Base-by-base conservation (phyloP, 2,329 filamentous ascomycete species). In the Septoria linicola region DNA sequence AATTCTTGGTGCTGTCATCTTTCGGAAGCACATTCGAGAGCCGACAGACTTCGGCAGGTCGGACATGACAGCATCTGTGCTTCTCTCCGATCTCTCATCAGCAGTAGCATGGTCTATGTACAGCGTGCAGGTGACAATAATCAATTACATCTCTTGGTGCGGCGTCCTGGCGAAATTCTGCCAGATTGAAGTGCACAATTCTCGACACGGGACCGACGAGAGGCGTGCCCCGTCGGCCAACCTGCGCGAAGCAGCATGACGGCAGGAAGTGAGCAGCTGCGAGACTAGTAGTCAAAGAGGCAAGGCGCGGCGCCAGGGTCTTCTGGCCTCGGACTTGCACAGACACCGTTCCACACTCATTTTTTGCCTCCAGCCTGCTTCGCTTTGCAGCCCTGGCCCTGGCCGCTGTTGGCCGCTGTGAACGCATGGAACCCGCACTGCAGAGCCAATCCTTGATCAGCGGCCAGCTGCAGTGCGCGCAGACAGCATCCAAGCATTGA, bases 391-490 rank as follows among this genome's bases (percentile, higher is more conserved):
- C 25, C 49, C 46, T 49, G 45, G 41, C 48, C 53, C 23, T 48
- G 42, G 36, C 36, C 36, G 36, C 36, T 13, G 36, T 23, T 39
- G 36, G 36, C 36, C 36, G 36, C 36, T 39, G 36, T 37, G 44
- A 52, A 34, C 51, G 55, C 49, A 53, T 55, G 58, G 51, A 32
- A 39, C 45, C 51, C 49, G 51, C 44, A 44, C 23, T 37, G 31
- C 40, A 45, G 21, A 43, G 44, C 53, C 56, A 57, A 60, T 56
- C 47, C 51, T 42, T 35, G 19, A n/a, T 21, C 23, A 35, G 32
- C 30, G 31, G 17, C 16, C 16, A 20, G 36, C 36, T 39, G 36
- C 36, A 39, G 37, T 41, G 19, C 45, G 37, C 45, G 45, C 37
- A 41, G 34, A 23, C 46, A 20, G 19, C 19, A 16, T 40, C 31